phyloP scores from a whole-genome alignment of 306 rosid species.

The Dryas octopetala region DNA sequence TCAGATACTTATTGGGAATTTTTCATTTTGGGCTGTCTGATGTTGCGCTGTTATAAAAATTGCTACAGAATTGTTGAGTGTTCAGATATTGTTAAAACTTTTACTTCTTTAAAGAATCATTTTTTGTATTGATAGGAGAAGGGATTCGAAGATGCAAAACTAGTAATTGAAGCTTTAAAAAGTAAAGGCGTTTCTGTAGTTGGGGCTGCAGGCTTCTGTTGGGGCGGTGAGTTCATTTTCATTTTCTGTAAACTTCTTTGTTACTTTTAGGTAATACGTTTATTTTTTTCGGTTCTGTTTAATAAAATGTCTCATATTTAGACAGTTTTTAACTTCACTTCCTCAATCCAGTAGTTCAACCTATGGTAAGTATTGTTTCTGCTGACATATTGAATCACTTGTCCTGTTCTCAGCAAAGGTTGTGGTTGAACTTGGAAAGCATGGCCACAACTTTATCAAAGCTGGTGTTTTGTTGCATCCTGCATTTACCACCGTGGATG shows the following conservation, averaged over 20 bases:
- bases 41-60: background rate
- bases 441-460: slow-evolving; percentile 30
- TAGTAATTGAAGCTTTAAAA: slow-evolving; percentile 54
- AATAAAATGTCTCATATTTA: background rate
- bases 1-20: too few species aligned
- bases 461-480: slow-evolving; percentile 73
- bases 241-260: background rate
- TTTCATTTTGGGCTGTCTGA: background rate
- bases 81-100: background rate
- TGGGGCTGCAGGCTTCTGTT: slow-evolving; percentile 74
- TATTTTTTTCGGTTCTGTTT: background rate
- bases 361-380: background rate
- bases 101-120: background rate
- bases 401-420: slow-evolving; percentile 59
- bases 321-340: background rate
- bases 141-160: slow-evolving; percentile 53
- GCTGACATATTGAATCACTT: background rate
- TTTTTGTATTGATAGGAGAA: slow-evolving; percentile 45
- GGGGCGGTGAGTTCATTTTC: slow-evolving; percentile 59
- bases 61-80: background rate
- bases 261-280: background rate
- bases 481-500: slow-evolving; percentile 60
- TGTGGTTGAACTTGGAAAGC: slow-evolving; percentile 60
- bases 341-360: background rate
- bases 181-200: slow-evolving; percentile 55